These are phyloP conservation scores for Coemansia furcata DNA, from an alignment of 192 early-diverging fungal genomes.

Conservation along the genomic window DNA sequence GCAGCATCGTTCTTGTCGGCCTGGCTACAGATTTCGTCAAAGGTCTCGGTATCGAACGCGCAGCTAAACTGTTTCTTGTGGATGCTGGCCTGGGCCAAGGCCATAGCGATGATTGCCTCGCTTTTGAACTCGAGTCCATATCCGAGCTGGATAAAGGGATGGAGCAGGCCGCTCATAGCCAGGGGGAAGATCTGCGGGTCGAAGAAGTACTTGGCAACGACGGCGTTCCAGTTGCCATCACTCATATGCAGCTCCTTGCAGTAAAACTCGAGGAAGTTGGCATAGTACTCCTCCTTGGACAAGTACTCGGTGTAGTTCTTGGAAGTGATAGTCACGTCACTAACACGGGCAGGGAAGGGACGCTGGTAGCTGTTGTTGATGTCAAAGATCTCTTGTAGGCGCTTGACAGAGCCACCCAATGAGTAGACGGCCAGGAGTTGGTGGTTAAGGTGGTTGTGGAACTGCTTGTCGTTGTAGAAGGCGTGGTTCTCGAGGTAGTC, in stretches of 20 bases:
- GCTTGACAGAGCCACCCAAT: slow-evolving; percentile 52
- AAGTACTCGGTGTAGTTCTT: slow-evolving; percentile 39
- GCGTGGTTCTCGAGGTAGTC: slow-evolving; percentile 55
- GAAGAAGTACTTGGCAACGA: slow-evolving; percentile 49
- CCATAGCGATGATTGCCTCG: slow-evolving; percentile 54
- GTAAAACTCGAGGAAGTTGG: slow-evolving; percentile 55
- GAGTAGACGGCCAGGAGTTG: slow-evolving; percentile 58
- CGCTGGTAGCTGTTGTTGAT: slow-evolving; percentile 27
- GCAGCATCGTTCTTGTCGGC: neutral
- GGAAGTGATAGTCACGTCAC: slow-evolving; percentile 31
- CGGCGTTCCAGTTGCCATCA: slow-evolving; percentile 40
- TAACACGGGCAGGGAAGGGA: slow-evolving; percentile 24
- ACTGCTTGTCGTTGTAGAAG: slow-evolving; percentile 56
- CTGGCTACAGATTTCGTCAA: slow-evolving; percentile 11
- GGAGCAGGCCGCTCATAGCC: slow-evolving; percentile 54
- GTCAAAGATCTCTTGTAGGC: slow-evolving; percentile 56
- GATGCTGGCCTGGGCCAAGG: slow-evolving; percentile 53
- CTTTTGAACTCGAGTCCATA: slow-evolving; percentile 63
- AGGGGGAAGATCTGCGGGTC: slow-evolving; percentile 45
- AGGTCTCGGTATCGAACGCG: slow-evolving; percentile 4
- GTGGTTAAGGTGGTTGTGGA: slow-evolving; percentile 62
- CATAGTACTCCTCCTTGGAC: slow-evolving; percentile 43
- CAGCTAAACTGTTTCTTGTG: slow-evolving; percentile 23
- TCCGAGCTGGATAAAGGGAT: slow-evolving; percentile 64
- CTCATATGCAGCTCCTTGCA: slow-evolving; percentile 38